Evolutionary conservation across 2,329 filamentous ascomycete species (phyloP).

Genomic region (Mycocentrospora acerina): DNA sequence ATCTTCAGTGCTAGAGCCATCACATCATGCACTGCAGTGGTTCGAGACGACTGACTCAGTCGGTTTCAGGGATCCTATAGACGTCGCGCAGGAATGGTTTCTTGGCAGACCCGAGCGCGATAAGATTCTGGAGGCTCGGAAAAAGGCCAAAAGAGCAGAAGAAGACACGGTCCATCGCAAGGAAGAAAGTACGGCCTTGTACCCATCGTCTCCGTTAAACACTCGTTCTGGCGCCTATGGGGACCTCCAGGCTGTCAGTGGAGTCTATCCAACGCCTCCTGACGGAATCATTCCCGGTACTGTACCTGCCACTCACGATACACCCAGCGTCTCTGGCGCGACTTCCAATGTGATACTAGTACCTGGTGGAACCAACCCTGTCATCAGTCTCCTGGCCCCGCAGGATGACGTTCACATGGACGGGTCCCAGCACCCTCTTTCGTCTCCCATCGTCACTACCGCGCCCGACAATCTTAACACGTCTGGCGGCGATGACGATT

Average conservation of each 20-base stretch:
- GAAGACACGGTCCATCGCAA: constrained; percentile 47
- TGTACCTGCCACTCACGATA: constrained; percentile 28
- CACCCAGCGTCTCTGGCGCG: constrained; percentile 27
- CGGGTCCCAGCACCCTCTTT: constrained; percentile 18
- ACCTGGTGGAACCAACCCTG: constrained; percentile 32
- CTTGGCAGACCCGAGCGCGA: constrained; percentile 38
- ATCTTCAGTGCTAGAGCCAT: not conserved
- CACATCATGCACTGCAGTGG: constrained; percentile 26
- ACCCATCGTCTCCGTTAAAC: constrained; percentile 42
- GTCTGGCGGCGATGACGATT: constrained; percentile 50
- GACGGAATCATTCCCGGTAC: constrained; percentile 39
- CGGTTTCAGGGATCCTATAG: constrained; percentile 40
- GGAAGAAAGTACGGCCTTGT: constrained; percentile 28
- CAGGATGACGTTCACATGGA: constrained; percentile 21
- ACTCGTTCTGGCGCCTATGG: constrained; percentile 36
- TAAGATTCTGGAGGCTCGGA: constrained; percentile 38
- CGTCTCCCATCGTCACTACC: constrained; percentile 25
- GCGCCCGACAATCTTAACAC: constrained; percentile 25
- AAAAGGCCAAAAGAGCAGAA: constrained; percentile 48
- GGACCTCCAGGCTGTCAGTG: constrained; percentile 39
- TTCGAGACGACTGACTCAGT: constrained; percentile 28
- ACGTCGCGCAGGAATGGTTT: constrained; percentile 41
- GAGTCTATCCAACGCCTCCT: constrained; percentile 46
- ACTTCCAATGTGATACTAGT: constrained; percentile 29
- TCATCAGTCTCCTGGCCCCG: constrained; percentile 36